Conservation (phyloP, 2,329 filamentous ascomycete species). For the Pseudodiploospora longispora region DNA sequence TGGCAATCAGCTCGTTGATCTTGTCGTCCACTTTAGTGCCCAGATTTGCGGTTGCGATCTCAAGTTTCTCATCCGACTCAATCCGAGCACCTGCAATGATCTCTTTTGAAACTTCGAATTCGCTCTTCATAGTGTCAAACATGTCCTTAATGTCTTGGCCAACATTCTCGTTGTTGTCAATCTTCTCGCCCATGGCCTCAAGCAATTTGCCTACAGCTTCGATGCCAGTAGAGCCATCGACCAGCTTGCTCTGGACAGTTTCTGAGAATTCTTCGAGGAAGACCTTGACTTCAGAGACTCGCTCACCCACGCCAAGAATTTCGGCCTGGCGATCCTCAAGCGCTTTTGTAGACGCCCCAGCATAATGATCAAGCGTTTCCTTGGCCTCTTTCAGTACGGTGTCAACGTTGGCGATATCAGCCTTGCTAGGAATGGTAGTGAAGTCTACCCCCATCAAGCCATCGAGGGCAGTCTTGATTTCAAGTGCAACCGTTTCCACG, state of each 20-base stretch:
- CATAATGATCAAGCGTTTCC: slow-evolving; percentile 57
- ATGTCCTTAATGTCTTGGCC: slow-evolving; percentile 62
- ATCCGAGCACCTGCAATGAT: slow-evolving; percentile 73
- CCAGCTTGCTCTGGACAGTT: slow-evolving; percentile 67
- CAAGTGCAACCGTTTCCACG: slow-evolving; percentile 72
- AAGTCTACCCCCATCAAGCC: slow-evolving; percentile 65
- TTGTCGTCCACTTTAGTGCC: slow-evolving; percentile 53
- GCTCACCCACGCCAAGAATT: slow-evolving; percentile 68
- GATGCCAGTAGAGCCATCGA: slow-evolving; percentile 63
- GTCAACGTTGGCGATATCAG: slow-evolving; percentile 59
- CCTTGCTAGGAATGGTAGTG: slow-evolving; percentile 63
- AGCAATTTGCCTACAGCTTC: slow-evolving; percentile 66
- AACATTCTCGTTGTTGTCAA: slow-evolving; percentile 48
- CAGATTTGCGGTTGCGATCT: slow-evolving; percentile 46
- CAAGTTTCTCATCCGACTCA: slow-evolving; percentile 74
- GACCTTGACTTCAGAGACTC: slow-evolving; percentile 68
- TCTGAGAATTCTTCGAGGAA: slow-evolving; percentile 73
- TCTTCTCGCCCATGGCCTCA: slow-evolving; percentile 56
- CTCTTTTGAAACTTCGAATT: slow-evolving; percentile 80
- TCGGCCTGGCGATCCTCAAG: slow-evolving; percentile 81
- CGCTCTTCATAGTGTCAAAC: slow-evolving; percentile 66
- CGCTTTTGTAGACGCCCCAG: slow-evolving; percentile 66
- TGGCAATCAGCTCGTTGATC: slow-evolving; percentile 69
- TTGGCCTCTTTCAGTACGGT: slow-evolving; percentile 64
- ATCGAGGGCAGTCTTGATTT: slow-evolving; percentile 73